Evolutionary conservation across 164 flowering plant genomes (phyloP).

Genomic region (Magnolia kwangsiensis): DNA sequence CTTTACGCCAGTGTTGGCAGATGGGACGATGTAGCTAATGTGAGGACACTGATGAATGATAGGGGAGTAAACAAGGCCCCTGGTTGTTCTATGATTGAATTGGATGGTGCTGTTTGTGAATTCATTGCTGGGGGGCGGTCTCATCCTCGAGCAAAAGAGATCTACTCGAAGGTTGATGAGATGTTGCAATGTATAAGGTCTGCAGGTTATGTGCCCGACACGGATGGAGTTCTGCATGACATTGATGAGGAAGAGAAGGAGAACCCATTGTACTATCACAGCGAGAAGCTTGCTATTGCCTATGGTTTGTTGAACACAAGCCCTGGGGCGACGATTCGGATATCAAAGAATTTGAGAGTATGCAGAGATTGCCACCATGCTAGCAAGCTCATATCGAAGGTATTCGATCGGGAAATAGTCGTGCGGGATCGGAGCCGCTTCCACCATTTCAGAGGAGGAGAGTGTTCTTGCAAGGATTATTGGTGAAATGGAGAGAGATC

Average conservation of each 20-base stretch:
- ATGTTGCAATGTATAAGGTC: constrained; percentile 9
- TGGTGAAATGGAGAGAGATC: constrained; percentile 7
- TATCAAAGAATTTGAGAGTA: constrained; percentile 13
- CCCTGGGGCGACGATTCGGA: constrained; percentile 13
- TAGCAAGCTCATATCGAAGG: constrained; percentile 17
- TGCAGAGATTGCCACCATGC: constrained; percentile 18
- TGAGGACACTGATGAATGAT: constrained; percentile 18
- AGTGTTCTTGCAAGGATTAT: constrained; percentile 18
- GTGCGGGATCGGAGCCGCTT: constrained; percentile 16
- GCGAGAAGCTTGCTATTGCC: constrained; percentile 23
- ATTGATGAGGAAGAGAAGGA: constrained; percentile 17
- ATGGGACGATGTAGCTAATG: constrained; percentile 19
- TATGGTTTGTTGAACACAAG: constrained; percentile 14
- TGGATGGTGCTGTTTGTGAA: constrained; percentile 15
- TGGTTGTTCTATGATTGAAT: constrained; percentile 20
- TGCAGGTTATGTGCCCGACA: constrained; percentile 14
- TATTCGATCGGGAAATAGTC: constrained; percentile 8
- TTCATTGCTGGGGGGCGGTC: constrained; percentile 17
- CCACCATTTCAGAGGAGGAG: constrained; percentile 14
- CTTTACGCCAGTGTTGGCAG: constrained; percentile 16
- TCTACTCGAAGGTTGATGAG: constrained; percentile 14
- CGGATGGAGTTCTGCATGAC: constrained; percentile 13
- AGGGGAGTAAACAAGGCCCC: constrained; percentile 17
- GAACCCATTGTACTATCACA: constrained; percentile 13
- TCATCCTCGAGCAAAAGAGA: constrained; percentile 17